Evolutionary conservation across 164 flowering plant genomes (phyloP).

Genomic region (Houttuynia cordata): DNA sequence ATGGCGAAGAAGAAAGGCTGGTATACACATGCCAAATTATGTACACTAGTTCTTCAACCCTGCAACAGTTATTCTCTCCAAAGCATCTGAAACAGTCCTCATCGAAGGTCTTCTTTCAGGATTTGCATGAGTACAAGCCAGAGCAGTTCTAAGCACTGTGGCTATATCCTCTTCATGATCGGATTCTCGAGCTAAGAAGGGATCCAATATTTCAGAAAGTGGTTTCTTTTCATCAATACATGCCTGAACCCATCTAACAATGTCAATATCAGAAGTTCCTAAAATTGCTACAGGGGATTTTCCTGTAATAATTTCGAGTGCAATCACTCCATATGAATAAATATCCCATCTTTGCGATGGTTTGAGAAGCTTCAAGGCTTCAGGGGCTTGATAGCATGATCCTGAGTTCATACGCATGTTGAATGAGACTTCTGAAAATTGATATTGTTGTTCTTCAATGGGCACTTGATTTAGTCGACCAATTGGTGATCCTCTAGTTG

Average conservation of each 20-base stretch:
- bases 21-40: too few species aligned
- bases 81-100: conserved; percentile 53
- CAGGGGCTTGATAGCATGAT: conserved; percentile 79
- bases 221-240: conserved; percentile 91
- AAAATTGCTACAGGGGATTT: conserved; percentile 52
- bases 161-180: conserved; percentile 73
- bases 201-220: conserved; percentile 63
- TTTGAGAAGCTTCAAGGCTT: conserved; percentile 57
- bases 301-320: conserved; percentile 79
- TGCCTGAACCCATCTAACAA: conserved; percentile 71
- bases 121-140: conserved; percentile 64
- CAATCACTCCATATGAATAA: conserved; percentile 81
- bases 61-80: conserved; percentile 32
- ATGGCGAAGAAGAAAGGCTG: too few species aligned
- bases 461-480: conserved; percentile 38
- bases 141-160: conserved; percentile 65
- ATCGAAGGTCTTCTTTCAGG: conserved; percentile 84
- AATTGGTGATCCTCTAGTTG: conserved; percentile 64
- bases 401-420: conserved; percentile 11
- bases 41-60: not conserved
- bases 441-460: conserved; percentile 35
- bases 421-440: conserved; percentile 31
- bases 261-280: conserved; percentile 64
- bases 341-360: conserved; percentile 98
- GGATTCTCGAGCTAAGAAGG: conserved; percentile 42